Evolutionary conservation across 2,329 filamentous ascomycete genomes (phyloP), one percentile per base, ranked within the genome.

Genomic region (Beauveria caledonica): DNA sequence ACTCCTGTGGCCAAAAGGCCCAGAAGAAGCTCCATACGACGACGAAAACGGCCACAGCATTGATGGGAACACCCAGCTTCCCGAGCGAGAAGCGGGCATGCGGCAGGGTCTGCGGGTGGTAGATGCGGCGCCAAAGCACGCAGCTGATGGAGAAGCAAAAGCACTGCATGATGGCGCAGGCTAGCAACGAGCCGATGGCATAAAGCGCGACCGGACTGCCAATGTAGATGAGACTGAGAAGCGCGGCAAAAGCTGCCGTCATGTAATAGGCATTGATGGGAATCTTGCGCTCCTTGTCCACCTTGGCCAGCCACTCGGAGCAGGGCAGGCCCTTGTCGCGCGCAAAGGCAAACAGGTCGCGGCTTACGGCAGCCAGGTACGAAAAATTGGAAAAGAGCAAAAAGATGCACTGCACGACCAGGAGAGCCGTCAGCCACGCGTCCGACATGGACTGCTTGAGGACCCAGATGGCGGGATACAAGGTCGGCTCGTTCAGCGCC

Each of bases 141-240:
- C 60, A 64, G 29, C 62, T 48, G 17, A 63, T 63, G 23, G 61
- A 62, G 15, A 64, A 44, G 23, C 29, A 56, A 33, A 62, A 64
- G 49, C 62, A 63, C 44, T 63, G 62, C 39, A 64, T 62, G 7
- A 63, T 36, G 4, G 63, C 62, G 23, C 62, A 62, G 5, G 50
- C 57, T 9, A 46, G 52, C 11, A 64, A 62, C 27, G 63, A 64
- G 2, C 52, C 56, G 5, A 64, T 63, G 39, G 63, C 63, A 25
- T 63, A 63, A 17, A 64, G 63, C 2, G 63, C 63, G 27, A 63
- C 63, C 13, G 61, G 61, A 23, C 63, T 64, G 44, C 61, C 63
- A 29, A 64, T 39, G 46, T 64, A 63, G 21, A 62, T 63, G n/a
- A 61, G 60, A 25, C 52, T 57, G 21, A 61, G 60, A 2, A 56